Evolutionary conservation across 768 basidiomycete species (phyloP), one percentile per base, ranked within the genome.

Genomic region (Megacollybia marginata): DNA sequence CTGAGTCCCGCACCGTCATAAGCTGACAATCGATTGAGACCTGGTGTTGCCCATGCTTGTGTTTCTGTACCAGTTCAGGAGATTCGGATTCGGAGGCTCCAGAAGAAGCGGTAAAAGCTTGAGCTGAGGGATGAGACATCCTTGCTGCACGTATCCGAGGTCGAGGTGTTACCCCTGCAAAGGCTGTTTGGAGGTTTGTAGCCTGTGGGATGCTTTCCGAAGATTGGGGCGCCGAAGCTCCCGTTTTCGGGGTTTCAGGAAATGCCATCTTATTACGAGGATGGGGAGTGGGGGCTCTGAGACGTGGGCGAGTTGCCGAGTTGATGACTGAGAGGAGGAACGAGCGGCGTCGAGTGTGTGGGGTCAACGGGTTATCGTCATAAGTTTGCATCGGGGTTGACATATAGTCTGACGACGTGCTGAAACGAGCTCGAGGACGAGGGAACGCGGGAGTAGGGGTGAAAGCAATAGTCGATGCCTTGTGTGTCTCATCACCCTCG

Each of bases 261-360:
- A 54, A 40, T 6, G 65, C 50, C n/a, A 65, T 58, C 56, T 48
- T 58, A 38, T 51, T 40, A 36, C 70, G 69, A 1, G 81, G 78
- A 65, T 83, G 76, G 35, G 87, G 80, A 12, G 88, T 81, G 18
- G 79, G 73, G 56, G 78, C 64, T 59, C 77, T 74, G 59, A 91
- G 70, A 9, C 84, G 78, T 0, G 89, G 88, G 32, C 88, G 82
- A 4, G 85, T 70, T 1, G 84, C 88, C 5, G 89, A 89, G 59
- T 90, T 85, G 60, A 93, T 86, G 8, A 92, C 85, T 9, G 82
- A 82, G 35, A 93, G 76, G 11, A 93, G 76, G 69, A 93, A 92
- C 1, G 87, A 90, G 13, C 82, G 80, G 36, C 87, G 81, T 52
- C 85, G 82, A 11, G 82, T 78, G 54, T 77, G 72, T 2, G 88